Percentiles rank a stretch among this genome's conserved stretches.
These are phyloP conservation scores for Sporothrix pallida DNA, from an alignment of 2,329 filamentous ascomycete genomes.

Conservation along the genomic window DNA sequence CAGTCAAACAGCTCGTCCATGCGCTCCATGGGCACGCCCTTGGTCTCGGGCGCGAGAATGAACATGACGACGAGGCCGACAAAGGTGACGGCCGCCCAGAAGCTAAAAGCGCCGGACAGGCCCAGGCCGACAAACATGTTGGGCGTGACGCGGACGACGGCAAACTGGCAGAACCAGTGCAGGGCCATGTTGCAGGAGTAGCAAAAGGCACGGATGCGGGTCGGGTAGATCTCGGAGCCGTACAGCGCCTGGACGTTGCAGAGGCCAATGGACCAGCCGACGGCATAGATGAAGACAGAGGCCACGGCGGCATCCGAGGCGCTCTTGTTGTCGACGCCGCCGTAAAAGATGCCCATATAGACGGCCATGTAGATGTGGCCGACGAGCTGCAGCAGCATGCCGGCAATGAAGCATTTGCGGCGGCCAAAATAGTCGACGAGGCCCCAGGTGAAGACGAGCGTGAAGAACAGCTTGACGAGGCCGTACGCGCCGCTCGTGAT, in stretches of 20 bases:
- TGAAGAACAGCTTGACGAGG: neutral
- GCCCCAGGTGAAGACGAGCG: neutral
- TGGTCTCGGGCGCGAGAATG: neutral
- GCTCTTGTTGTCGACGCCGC: neutral
- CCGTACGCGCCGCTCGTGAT: neutral
- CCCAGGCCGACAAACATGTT: constrained; percentile 7
- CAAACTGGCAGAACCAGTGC: constrained; percentile 10
- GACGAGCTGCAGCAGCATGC: neutral
- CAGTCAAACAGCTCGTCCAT: constrained; percentile 9
- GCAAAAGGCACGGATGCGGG: neutral
- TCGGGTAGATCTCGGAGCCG: neutral
- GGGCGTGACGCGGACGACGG: neutral
- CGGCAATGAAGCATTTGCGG: neutral
- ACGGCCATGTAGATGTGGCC: constrained; percentile 6
- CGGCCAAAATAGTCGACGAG: neutral
- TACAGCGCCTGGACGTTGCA: neutral
- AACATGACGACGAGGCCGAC: neutral
- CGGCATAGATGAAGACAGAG: neutral
- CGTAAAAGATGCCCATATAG: neutral
- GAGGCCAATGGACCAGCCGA: constrained; percentile 6
- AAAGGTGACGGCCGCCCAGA: neutral
- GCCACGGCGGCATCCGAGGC: neutral
- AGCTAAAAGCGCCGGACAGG: neutral
- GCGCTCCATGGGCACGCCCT: constrained; percentile 6
- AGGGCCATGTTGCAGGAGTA: neutral